These are phyloP conservation scores for Mycena albidolilacea DNA, from an alignment of 768 basidiomycete species.

Conservation along the genomic window DNA sequence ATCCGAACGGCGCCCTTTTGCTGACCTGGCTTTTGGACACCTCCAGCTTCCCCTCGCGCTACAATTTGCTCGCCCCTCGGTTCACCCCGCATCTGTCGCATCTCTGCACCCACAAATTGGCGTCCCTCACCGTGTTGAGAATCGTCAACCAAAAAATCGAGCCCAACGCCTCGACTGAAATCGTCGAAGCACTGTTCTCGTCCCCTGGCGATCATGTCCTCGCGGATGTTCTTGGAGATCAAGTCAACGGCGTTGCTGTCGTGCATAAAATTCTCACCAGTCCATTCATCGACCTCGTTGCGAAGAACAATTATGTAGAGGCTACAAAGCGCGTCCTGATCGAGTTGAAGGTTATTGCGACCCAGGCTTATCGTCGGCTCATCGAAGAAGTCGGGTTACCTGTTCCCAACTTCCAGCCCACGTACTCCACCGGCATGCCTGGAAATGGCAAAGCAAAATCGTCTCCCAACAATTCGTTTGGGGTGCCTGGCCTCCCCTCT, in stretches of 20 bases:
- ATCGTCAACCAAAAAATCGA: constrained; percentile 98
- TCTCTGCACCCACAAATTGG: constrained; percentile 97
- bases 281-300: constrained; percentile 81
- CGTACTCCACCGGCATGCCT: constrained; percentile 76
- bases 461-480: constrained; percentile 67
- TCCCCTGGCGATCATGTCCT: constrained; percentile 92
- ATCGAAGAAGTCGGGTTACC: constrained; percentile 96
- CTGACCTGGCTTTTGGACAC: constrained; percentile 98
- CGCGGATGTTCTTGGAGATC: constrained; percentile 94
- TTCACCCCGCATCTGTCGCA: constrained; percentile 98
- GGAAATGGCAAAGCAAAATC: constrained; percentile 75
- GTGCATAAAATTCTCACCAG: constrained; percentile 94
- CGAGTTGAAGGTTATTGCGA: constrained; percentile 93
- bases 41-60: constrained; percentile 95
- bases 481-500: constrained; percentile 82
- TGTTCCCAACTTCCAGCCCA: constrained; percentile 89
- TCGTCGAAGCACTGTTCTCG: constrained; percentile 93
- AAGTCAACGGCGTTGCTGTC: constrained; percentile 95
- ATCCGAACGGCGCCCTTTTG: constrained; percentile 96
- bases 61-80: constrained; percentile 93
- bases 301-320: constrained; percentile 81
- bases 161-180: constrained; percentile 86
- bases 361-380: constrained; percentile 92
- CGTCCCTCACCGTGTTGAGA: constrained; percentile 93
- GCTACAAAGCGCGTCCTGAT: constrained; percentile 93